Evolutionary conservation across 805 yeast species (phyloP).

Genomic region (Pichia exigua): DNA sequence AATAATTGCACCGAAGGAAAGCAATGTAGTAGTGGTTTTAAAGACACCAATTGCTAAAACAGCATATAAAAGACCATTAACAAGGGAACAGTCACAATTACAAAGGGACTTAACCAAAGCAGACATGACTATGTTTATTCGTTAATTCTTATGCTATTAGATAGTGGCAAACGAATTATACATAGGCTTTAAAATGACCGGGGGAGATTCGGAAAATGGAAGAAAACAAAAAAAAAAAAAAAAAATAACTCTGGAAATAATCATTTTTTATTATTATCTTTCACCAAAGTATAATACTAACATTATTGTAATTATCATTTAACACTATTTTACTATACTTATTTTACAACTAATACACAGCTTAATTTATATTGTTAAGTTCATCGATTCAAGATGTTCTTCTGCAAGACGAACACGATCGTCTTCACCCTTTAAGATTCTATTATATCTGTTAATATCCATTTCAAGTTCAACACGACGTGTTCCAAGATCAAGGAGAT

Average conservation of each 20-base stretch:
- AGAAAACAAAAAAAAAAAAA: not conserved
- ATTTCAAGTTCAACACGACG: conserved; percentile 21
- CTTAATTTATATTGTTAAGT: conserved; percentile 22
- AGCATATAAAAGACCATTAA: conserved; percentile 24
- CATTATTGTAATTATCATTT: not conserved
- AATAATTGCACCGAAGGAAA: conserved; percentile 48
- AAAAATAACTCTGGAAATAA: too few species aligned
- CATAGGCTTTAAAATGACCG: too few species aligned
- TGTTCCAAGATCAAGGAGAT: conserved; percentile 10
- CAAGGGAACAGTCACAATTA: conserved; percentile 2
- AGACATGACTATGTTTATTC: not conserved
- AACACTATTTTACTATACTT: not conserved
- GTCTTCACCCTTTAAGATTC: conserved; percentile 23
- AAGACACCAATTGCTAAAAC: conserved; percentile 55
- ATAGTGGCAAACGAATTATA: not conserved
- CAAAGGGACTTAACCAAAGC: not conserved
- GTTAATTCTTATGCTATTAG: not conserved
- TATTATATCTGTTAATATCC: conserved; percentile 21
- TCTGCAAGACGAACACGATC: conserved; percentile 23
- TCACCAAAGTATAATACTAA: not conserved
- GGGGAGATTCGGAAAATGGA: not conserved
- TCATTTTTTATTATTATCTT: not conserved
- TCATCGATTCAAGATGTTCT: conserved; percentile 44
- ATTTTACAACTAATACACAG: not conserved
- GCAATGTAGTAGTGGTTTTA: conserved; percentile 43